Percentiles rank a stretch among this genome's conserved stretches.
Conservation (phyloP, 768 basidiomycete species). For the Pleurotus platypus region DNA sequence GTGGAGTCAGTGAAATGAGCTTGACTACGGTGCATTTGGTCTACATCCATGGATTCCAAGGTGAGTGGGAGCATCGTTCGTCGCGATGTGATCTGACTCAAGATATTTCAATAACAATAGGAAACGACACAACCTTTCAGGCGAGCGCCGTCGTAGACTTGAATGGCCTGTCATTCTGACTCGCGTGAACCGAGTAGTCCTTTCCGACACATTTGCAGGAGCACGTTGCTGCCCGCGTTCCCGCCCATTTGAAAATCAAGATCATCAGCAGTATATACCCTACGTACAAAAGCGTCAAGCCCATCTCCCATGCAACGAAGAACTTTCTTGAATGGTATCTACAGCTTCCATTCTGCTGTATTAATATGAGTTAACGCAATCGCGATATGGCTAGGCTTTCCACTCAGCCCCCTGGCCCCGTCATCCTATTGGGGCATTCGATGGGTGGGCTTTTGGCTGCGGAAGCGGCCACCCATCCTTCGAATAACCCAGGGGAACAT, state of each 20-base stretch:
- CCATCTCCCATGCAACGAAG: constrained; percentile 44
- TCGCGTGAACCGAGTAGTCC: constrained; percentile 26
- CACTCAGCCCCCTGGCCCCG: constrained; percentile 51
- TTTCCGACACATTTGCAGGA: constrained; percentile 55
- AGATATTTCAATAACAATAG: constrained; percentile 20
- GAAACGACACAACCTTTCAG: constrained; percentile 58
- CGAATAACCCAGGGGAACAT: constrained; percentile 26
- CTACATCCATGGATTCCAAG: constrained; percentile 59
- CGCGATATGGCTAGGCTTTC: constrained; percentile 35
- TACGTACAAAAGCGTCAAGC: constrained; percentile 56
- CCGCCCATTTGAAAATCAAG: constrained; percentile 29
- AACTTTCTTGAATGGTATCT: constrained; percentile 54
- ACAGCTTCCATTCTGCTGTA: constrained; percentile 5
- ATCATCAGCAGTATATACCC: constrained; percentile 52
- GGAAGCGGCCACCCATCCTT: constrained; percentile 45
- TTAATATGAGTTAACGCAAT: constrained; percentile 4
- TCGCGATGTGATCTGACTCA: too few relatives aligned
- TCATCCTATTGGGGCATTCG: constrained; percentile 54
- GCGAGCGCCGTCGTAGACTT: constrained; percentile 19
- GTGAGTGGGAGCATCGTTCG: constrained; percentile 21
- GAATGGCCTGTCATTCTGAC: neutral
- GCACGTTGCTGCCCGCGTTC: constrained; percentile 30
- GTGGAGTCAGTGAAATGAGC: neutral
- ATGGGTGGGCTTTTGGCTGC: constrained; percentile 62
- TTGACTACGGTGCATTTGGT: constrained; percentile 41